Evolutionary conservation across 352 stramenopile genomes (phyloP).

Genomic region (Pythium myriotylum): DNA sequence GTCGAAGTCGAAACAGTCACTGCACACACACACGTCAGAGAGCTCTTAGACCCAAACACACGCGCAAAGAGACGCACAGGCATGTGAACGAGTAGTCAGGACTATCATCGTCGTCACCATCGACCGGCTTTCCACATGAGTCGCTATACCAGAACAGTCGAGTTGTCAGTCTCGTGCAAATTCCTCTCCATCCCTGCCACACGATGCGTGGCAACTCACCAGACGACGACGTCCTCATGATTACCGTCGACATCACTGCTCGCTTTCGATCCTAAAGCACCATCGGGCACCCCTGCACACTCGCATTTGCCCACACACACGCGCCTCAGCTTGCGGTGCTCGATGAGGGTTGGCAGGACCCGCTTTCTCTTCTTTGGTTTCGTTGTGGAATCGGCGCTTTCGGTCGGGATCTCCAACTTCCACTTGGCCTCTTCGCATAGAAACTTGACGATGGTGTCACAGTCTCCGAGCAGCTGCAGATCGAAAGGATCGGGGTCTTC

Average conservation of each 20-base stretch:
- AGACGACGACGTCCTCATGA: slow-evolving; percentile 46
- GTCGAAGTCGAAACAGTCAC: slow-evolving; percentile 82
- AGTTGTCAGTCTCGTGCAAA: background rate
- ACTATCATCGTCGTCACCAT: background rate
- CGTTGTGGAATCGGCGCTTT: slow-evolving; percentile 1
- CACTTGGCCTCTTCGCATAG: slow-evolving; percentile 65
- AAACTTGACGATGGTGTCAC: slow-evolving; percentile 74
- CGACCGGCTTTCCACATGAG: slow-evolving; percentile 12
- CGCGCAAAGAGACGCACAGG: slow-evolving; percentile 15
- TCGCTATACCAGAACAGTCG: slow-evolving; percentile 17
- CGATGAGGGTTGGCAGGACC: slow-evolving; percentile 22
- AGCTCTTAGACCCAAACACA: too few species aligned
- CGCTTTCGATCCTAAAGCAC: slow-evolving; percentile 14
- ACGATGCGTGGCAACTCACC: slow-evolving; percentile 30
- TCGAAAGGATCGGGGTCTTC: slow-evolving; percentile 73
- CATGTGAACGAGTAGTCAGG: slow-evolving; percentile 13
- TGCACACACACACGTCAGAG: slow-evolving; percentile 24
- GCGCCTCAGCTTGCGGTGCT: slow-evolving; percentile 31
- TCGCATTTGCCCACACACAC: slow-evolving; percentile 59
- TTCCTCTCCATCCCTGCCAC: background rate
- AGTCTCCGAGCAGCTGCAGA: slow-evolving; percentile 78
- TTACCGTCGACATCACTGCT: slow-evolving; percentile 27
- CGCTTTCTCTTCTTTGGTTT: slow-evolving; percentile 18
- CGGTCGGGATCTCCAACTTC: slow-evolving; percentile 23
- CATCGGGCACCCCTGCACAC: slow-evolving; percentile 43